Evolutionary conservation across 805 yeast genomes (phyloP), one percentile per base, ranked within the genome.

Genomic region (Saturnispora hagleri): DNA sequence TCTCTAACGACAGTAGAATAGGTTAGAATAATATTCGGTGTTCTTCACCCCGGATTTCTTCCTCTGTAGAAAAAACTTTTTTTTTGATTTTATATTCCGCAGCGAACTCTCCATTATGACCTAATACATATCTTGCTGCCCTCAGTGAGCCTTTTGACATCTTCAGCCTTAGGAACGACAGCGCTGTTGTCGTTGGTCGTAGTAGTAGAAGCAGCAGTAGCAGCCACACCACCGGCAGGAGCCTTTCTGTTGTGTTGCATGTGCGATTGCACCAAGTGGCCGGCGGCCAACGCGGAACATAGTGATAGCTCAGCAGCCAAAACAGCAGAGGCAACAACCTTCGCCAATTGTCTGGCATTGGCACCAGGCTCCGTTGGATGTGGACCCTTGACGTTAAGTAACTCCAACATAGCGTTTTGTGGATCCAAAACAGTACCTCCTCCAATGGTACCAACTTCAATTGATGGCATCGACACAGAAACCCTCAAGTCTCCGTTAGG

Each of bases 341-440:
- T 81, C 13, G 99, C 98, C 60, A 93, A 77, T 68, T 87, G 95
- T 64, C 95, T 82, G 18, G 99, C 95, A 69, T 93, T 93, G 49
- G 82, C 86, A 60, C 99, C 99, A 1, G 99, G 98, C 50, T 75
- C 79, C 4, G 90, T 83, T 38, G 95, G 86, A 67, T 90, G 95
- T 4, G 99, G 97, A 3, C 99, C 99, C 60, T 86, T 82, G 46
- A 93, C 96, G 38, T 98, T 97, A 56, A 93, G 75, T 58, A 93
- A 73, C 62, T 93, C 98, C 54, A 93, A 75, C 96, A 93, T 89
- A 22, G 98, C 88, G 48, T 90, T 86, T 72, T 93, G 99, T 42
- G 99, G 97, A 64, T 87, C 98, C 62, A 93, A 78, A 57, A 93
- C 87, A 3, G 99, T 93, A 65, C 99, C 99, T 57, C 99, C 99